phyloP scores from a whole-genome alignment of 1,284 basidiomycete species.

The Moesziomyces aphidis region DNA sequence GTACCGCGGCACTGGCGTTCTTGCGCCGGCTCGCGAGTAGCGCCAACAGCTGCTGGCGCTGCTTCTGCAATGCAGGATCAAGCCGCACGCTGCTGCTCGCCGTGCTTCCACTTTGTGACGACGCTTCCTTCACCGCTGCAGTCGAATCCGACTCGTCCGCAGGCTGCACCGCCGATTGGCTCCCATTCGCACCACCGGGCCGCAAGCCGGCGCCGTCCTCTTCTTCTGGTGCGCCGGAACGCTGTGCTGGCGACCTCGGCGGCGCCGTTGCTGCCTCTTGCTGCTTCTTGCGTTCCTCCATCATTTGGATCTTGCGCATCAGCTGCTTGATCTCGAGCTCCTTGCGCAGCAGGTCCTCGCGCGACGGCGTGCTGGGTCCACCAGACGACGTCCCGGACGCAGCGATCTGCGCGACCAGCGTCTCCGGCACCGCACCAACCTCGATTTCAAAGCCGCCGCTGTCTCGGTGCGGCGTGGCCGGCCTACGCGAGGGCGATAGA shows the following conservation, averaged over 20 bases:
- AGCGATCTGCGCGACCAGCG: slow-evolving; percentile 12
- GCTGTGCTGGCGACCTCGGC: slow-evolving; percentile 13
- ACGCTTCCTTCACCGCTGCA: not conserved
- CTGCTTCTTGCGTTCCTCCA: slow-evolving; percentile 40
- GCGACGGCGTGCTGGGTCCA: slow-evolving; percentile 23
- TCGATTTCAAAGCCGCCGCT: not conserved
- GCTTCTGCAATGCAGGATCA: slow-evolving; percentile 31
- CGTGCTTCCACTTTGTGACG: not conserved
- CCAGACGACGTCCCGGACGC: not conserved
- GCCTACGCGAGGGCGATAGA: slow-evolving; percentile 7
- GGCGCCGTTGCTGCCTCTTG: slow-evolving; percentile 6
- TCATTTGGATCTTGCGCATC: slow-evolving; percentile 36
- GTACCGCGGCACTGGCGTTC: not conserved
- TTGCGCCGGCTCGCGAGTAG: slow-evolving; percentile 35
- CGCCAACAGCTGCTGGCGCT: slow-evolving; percentile 30
- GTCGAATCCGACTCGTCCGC: not conserved
- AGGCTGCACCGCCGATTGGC: not conserved
- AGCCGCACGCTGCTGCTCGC: slow-evolving; percentile 10
- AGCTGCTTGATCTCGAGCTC: slow-evolving; percentile 47
- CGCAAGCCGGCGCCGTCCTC: no score
- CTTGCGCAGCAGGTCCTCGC: slow-evolving; percentile 36
- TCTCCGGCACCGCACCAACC: not conserved
- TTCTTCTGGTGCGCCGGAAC: no score
- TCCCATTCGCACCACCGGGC: no score
- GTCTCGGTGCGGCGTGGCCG: slow-evolving; percentile 4